A percentile compares a stretch with the other conserved stretches of the same genome.
Evolutionary conservation across 441 rosid species (phyloP).

Genomic region (Bruguiera hainesii): DNA sequence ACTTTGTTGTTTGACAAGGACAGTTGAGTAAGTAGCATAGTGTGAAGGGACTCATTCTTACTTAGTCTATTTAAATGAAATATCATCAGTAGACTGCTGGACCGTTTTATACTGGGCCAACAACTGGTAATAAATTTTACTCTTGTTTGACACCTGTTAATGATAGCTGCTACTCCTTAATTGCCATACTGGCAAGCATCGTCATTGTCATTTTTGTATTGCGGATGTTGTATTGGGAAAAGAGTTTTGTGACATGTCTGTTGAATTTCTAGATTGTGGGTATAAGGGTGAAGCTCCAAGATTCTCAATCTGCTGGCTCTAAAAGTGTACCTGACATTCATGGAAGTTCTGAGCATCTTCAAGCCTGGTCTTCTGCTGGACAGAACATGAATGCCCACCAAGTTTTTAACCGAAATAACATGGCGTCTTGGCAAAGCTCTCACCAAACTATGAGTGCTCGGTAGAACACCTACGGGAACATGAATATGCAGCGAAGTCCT

Average conservation of each 20-base stretch:
- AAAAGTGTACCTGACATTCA: constrained; percentile 22
- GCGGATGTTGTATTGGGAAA: not conserved
- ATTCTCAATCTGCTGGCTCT: constrained; percentile 28
- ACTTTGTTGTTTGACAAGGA: too few relatives aligned
- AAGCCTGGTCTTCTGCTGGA: constrained; percentile 29
- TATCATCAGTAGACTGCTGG: too few relatives aligned
- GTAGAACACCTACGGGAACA: constrained; percentile 17
- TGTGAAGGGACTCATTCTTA: too few relatives aligned
- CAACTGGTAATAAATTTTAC: too few relatives aligned
- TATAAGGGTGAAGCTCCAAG: constrained; percentile 32
- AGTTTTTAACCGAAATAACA: constrained; percentile 19
- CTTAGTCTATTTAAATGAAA: too few relatives aligned
- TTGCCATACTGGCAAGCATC: too few relatives aligned
- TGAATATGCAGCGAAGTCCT: constrained; percentile 12
- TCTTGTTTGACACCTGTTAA: too few relatives aligned
- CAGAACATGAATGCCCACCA: constrained; percentile 27
- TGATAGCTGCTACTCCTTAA: too few relatives aligned
- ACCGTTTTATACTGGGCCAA: too few relatives aligned
- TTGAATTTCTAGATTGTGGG: constrained; percentile 30
- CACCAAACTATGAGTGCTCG: not conserved
- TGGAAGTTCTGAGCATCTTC: constrained; percentile 31
- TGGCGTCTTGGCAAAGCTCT: not conserved
- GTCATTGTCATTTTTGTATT: not conserved
- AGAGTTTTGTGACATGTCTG: constrained; percentile 9
- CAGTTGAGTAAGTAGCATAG: too few relatives aligned